These are phyloP conservation scores for Lachnellula cervina DNA, from an alignment of 2,329 filamentous ascomycete species.

Conservation along the genomic window DNA sequence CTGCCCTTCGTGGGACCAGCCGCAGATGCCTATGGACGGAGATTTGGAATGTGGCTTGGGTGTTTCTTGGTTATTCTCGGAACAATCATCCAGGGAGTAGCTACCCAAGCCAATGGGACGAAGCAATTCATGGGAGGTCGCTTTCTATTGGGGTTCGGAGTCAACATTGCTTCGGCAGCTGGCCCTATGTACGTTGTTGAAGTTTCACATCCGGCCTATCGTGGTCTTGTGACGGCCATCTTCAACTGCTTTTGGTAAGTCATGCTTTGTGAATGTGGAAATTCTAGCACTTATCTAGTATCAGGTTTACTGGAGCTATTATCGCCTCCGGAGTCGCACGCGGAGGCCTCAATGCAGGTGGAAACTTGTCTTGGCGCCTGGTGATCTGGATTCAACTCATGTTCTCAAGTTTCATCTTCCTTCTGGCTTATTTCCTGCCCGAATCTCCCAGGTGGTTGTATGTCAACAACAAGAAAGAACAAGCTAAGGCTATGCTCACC, in stretches of 20 bases:
- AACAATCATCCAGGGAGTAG: constrained; percentile 40
- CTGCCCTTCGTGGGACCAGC: constrained; percentile 43
- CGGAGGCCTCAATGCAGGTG: constrained; percentile 41
- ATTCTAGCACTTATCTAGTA: constrained; percentile 14
- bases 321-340: constrained; percentile 51
- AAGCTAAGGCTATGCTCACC: constrained; percentile 48
- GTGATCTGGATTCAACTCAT: constrained; percentile 46
- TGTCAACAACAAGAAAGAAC: constrained; percentile 47
- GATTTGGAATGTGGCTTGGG: constrained; percentile 44
- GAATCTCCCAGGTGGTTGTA: constrained; percentile 61
- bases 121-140: constrained; percentile 50
- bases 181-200: constrained; percentile 46
- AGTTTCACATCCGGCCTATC: constrained; percentile 42
- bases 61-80: constrained; percentile 41
- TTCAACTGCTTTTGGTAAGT: constrained; percentile 29
- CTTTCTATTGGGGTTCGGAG: constrained; percentile 56
- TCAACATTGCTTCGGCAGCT: constrained; percentile 42
- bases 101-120: constrained; percentile 30
- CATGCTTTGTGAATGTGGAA: constrained; percentile 17
- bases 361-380: constrained; percentile 44
- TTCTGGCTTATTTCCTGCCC: constrained; percentile 50
- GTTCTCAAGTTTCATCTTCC: constrained; percentile 41
- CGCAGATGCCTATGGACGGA: constrained; percentile 44
- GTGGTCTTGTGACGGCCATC: constrained; percentile 37
- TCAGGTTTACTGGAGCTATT: constrained; percentile 46